Evolutionary conservation across 495 filamentous ascomycete genomes (phyloP).

Genomic region (Pseudoneurospora amorphoporcata): DNA sequence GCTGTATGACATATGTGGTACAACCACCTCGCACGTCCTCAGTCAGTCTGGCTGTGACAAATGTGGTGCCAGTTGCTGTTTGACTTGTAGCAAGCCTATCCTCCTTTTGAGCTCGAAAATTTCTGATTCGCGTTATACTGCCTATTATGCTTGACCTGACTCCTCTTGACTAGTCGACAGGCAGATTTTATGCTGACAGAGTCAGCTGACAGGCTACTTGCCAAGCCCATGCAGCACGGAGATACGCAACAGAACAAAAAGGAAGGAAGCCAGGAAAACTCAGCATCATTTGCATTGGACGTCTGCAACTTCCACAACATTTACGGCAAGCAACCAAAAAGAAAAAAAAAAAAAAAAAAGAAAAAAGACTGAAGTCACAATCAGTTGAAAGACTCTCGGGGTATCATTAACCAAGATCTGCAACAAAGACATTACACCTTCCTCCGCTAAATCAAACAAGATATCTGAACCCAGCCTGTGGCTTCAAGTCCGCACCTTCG

Average conservation of each 20-base stretch:
- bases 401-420: slow-evolving; percentile 1
- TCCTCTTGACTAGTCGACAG: background rate
- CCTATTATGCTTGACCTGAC: background rate
- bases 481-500: background rate
- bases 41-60: background rate
- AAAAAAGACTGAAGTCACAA: background rate
- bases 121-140: background rate
- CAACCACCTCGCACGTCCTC: background rate
- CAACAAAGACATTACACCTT: background rate
- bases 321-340: background rate
- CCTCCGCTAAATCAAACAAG: slow-evolving; percentile 1
- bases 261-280: background rate
- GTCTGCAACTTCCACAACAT: background rate
- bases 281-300: background rate
- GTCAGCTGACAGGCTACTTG: background rate
- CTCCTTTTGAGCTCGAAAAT: background rate
- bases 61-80: background rate
- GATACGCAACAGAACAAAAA: background rate
- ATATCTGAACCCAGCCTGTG: slow-evolving; percentile 8
- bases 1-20: background rate
- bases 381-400: background rate
- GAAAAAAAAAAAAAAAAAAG: too few relatives aligned
- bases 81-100: background rate
- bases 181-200: background rate
- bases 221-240: background rate